These are phyloP conservation scores for Dicorynia guianensis DNA, from an alignment of 306 rosid genomes.

Conservation along the genomic window DNA sequence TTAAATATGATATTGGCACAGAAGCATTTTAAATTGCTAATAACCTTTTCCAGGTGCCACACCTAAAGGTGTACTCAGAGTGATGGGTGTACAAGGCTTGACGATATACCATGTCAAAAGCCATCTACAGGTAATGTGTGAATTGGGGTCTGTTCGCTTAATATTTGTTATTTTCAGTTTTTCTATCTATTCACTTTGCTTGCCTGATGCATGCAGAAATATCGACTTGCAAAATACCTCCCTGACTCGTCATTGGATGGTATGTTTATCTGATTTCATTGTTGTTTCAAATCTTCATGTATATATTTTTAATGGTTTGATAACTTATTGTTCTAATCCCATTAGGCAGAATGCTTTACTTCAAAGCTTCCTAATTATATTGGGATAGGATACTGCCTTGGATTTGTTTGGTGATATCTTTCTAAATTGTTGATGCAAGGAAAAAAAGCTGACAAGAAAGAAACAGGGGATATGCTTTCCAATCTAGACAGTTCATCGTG, in stretches of 20 bases:
- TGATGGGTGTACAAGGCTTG: conserved; percentile 96
- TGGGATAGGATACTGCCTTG: conserved; percentile 11
- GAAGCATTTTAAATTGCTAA: conserved; percentile 28
- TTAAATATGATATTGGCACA: conserved; percentile 22
- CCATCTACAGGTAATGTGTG: conserved; percentile 81
- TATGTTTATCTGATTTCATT: conserved; percentile 50
- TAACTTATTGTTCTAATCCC: conserved; percentile 30
- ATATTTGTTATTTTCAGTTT: conserved; percentile 17
- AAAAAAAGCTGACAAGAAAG: conserved; percentile 90
- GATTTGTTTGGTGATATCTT: conserved; percentile 42
- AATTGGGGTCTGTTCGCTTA: conserved; percentile 16
- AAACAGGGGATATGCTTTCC: conserved; percentile 78
- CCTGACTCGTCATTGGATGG: conserved; percentile 92
- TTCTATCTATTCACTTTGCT: conserved; percentile 39
- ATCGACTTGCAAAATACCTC: conserved; percentile 93
- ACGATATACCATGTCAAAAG: conserved; percentile 98
- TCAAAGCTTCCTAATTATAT: background rate
- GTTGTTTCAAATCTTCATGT: conserved; percentile 32
- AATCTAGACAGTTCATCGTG: conserved; percentile 90
- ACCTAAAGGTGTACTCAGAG: conserved; percentile 98
- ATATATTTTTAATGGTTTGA: background rate
- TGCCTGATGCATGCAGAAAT: conserved; percentile 73
- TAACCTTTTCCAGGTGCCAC: conserved; percentile 77
- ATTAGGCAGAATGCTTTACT: background rate
- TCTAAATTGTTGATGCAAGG: conserved; percentile 66